Conservation (phyloP, 257 asterid genomes). For the Solanum arcanum region DNA sequence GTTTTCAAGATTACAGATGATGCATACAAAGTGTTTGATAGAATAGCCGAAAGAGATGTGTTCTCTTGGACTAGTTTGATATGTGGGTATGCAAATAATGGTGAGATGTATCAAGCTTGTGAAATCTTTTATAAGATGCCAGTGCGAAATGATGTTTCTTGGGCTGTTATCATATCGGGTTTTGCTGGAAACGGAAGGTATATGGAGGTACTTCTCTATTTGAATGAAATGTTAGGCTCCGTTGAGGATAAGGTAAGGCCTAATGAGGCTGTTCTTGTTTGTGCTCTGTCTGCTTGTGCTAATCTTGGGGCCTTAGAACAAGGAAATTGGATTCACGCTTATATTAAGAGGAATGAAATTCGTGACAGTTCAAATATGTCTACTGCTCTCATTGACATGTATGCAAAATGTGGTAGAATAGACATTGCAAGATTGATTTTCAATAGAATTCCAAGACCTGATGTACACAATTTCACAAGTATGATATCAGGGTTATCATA, state of each 20-base stretch:
- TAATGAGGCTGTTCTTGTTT: constrained; percentile 70
- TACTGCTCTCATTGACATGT: constrained; percentile 75
- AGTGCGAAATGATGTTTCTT: constrained; percentile 58
- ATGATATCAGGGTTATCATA: constrained; percentile 61
- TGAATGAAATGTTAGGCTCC: constrained; percentile 29
- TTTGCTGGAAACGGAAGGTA: constrained; percentile 39
- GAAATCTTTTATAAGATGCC: constrained; percentile 44
- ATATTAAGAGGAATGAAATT: constrained; percentile 19
- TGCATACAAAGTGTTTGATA: constrained; percentile 44
- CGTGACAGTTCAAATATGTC: constrained; percentile 25
- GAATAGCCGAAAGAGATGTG: constrained; percentile 57
- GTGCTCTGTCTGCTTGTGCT: constrained; percentile 81
- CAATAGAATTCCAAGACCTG: constrained; percentile 22
- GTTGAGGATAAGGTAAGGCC: constrained; percentile 25
- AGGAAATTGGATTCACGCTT: constrained; percentile 53
- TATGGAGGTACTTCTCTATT: constrained; percentile 36
- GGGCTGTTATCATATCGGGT: constrained; percentile 70
- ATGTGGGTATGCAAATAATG: constrained; percentile 42
- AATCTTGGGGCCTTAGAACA: constrained; percentile 62
- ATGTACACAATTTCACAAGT: constrained; percentile 54
- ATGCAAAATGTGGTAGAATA: constrained; percentile 78
- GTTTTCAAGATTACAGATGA: constrained; percentile 26
- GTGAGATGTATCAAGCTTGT: constrained; percentile 39
- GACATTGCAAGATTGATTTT: constrained; percentile 37
- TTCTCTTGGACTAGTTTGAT: constrained; percentile 68